These are phyloP conservation scores for Fonsecaea monophora DNA, from an alignment of 2,329 filamentous ascomycete species.

Conservation along the genomic window DNA sequence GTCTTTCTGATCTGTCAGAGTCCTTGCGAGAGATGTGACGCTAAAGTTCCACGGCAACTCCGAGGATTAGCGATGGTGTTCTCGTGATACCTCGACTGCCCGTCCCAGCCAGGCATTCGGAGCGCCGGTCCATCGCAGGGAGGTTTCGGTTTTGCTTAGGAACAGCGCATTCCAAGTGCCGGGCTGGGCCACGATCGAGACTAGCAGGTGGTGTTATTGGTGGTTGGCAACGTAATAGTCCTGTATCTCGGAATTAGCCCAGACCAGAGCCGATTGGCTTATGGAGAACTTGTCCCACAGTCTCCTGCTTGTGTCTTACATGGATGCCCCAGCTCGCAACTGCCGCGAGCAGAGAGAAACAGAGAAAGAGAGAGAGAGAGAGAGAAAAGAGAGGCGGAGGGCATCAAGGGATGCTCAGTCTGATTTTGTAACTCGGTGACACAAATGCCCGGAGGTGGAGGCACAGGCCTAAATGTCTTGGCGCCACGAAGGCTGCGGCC, in stretches of 20 bases:
- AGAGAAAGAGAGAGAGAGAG: background rate
- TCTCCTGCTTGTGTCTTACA: background rate
- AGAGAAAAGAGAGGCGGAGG: background rate
- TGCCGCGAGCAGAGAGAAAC: background rate
- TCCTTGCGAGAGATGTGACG: too few species aligned
- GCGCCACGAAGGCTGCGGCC: background rate
- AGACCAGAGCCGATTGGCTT: background rate
- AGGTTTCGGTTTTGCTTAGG: too few species aligned
- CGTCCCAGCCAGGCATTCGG: too few species aligned
- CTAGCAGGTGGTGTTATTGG: too few species aligned
- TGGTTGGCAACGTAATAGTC: too few species aligned
- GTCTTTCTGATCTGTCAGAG: too few species aligned
- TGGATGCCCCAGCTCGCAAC: background rate
- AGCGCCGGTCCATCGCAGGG: too few species aligned
- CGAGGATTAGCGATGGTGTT: too few species aligned
- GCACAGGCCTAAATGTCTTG: background rate
- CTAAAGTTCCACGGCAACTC: too few species aligned
- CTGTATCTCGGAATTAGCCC: background rate
- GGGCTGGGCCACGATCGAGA: too few species aligned
- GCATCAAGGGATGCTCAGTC: background rate
- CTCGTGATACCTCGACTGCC: too few species aligned
- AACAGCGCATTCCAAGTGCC: too few species aligned
- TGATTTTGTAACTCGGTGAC: slow-evolving; percentile 1
- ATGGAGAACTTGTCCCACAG: background rate
- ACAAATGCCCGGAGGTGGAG: slow-evolving; percentile 3